A percentile compares a stretch with the other conserved stretches of the same genome.
Conservation (phyloP, 2,329 filamentous ascomycete species). For the Corynespora cassiicola region DNA sequence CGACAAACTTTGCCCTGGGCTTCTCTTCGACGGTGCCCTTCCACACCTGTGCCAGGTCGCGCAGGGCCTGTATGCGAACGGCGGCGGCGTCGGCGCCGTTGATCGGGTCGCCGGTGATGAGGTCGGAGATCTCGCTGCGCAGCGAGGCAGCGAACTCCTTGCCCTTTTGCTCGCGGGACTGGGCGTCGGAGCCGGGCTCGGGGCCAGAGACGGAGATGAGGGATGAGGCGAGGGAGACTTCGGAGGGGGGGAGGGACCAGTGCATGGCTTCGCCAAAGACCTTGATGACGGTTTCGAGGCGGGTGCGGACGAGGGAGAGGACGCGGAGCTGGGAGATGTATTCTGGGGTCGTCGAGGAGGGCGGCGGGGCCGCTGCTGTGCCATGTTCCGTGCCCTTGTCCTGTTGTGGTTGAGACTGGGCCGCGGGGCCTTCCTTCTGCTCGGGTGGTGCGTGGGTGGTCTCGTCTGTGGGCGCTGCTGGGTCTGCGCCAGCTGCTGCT, state of each 20-base stretch:
- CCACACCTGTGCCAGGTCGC: slow-evolving; percentile 82
- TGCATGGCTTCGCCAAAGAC: slow-evolving; percentile 96
- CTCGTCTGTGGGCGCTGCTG: slow-evolving; percentile 6
- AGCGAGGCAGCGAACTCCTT: slow-evolving; percentile 77
- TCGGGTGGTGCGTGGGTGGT: slow-evolving; percentile 5
- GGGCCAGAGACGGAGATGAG: slow-evolving; percentile 91
- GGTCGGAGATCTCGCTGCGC: slow-evolving; percentile 72
- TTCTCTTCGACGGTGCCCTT: slow-evolving; percentile 96
- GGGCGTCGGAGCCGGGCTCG: slow-evolving; percentile 69
- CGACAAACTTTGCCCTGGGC: slow-evolving; percentile 80
- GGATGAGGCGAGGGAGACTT: slow-evolving; percentile 81
- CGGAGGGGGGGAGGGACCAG: slow-evolving; percentile 88
- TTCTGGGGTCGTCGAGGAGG: slow-evolving; percentile 25
- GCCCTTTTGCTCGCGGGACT: slow-evolving; percentile 84
- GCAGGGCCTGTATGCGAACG: slow-evolving; percentile 76
- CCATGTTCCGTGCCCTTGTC: slow-evolving; percentile 1
- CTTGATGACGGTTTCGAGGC: slow-evolving; percentile 88
- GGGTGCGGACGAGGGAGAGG: slow-evolving; percentile 78
- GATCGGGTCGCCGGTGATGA: slow-evolving; percentile 63
- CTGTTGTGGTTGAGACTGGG: not conserved
- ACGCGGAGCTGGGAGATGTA: slow-evolving; percentile 83
- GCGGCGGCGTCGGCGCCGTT: slow-evolving; percentile 77
- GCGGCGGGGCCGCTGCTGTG: not conserved
- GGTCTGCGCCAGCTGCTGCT: slow-evolving; percentile 5
- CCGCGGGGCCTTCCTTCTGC: not conserved